A percentile compares a stretch with the other conserved stretches of the same genome.
These are phyloP conservation scores for Viridothelium virens DNA, from an alignment of 495 filamentous ascomycete species.

Conservation along the genomic window DNA sequence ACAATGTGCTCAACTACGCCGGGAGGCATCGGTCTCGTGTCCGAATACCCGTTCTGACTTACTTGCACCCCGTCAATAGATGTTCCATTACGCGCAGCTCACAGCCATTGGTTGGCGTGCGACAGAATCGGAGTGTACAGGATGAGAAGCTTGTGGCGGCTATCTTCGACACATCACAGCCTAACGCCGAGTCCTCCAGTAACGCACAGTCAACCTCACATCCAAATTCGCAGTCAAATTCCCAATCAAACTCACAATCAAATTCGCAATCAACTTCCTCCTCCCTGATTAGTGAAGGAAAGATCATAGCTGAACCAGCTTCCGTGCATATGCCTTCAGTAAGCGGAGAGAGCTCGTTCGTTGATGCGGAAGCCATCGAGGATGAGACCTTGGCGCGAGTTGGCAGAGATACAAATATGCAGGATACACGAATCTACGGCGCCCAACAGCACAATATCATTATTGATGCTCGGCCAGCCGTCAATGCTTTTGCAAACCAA, in stretches of 20 bases:
- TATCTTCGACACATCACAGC: conserved; percentile 53
- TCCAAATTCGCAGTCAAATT: conserved; percentile 19
- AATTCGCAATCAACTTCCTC: conserved; percentile 19
- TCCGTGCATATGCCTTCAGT: conserved; percentile 14
- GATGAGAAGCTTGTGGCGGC: conserved; percentile 90
- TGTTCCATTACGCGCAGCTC: conserved; percentile 94
- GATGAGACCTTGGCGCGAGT: conserved; percentile 58
- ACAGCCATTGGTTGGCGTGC: conserved; percentile 81
- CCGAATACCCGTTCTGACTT: conserved; percentile 81
- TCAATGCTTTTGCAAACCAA: conserved; percentile 96
- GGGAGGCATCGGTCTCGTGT: conserved; percentile 77
- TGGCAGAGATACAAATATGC: conserved; percentile 21
- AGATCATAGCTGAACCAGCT: conserved; percentile 2
- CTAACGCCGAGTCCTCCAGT: background rate
- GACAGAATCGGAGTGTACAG: conserved; percentile 84
- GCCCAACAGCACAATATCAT: conserved; percentile 93
- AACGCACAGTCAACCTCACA: background rate
- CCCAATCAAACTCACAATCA: conserved; percentile 13
- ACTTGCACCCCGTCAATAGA: conserved; percentile 92
- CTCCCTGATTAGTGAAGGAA: conserved; percentile 14
- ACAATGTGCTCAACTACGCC: conserved; percentile 93
- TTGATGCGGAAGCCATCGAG: conserved; percentile 59
- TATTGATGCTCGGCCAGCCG: conserved; percentile 88
- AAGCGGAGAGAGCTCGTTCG: conserved; percentile 31
- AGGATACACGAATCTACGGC: conserved; percentile 62